A percentile compares a stretch with the other conserved stretches of the same genome.
Evolutionary conservation across 768 basidiomycete species (phyloP).

Genomic region (Dacryopinax spathularia): DNA sequence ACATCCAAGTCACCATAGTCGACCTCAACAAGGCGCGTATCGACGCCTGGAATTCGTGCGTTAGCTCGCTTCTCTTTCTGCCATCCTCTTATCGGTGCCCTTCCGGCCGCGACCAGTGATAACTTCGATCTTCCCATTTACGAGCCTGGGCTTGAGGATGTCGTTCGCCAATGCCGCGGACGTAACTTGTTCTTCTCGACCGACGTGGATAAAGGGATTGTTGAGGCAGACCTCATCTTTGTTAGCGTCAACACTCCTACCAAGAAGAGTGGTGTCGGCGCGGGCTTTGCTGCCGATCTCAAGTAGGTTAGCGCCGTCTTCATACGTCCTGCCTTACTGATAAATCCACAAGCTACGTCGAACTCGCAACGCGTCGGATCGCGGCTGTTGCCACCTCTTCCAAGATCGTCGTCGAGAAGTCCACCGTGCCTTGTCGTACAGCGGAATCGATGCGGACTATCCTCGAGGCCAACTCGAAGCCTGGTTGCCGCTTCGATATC

Average conservation of each 20-base stretch:
- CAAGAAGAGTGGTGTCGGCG: constrained; percentile 94
- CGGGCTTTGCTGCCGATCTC: constrained; percentile 95
- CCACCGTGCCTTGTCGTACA: constrained; percentile 95
- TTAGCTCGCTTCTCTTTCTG: not conserved
- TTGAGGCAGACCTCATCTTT: constrained; percentile 93
- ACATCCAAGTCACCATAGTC: constrained; percentile 91
- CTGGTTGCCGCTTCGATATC: constrained; percentile 85
- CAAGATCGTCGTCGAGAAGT: constrained; percentile 99
- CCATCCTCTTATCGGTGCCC: not conserved
- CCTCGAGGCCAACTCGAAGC: constrained; percentile 93
- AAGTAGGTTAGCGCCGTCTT: constrained; percentile 51
- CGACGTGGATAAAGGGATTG: constrained; percentile 83
- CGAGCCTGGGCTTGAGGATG: constrained; percentile 88
- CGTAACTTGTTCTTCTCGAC: constrained; percentile 96
- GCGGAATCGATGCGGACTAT: constrained; percentile 99
- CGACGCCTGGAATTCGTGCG: constrained; percentile 77
- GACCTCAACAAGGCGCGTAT: constrained; percentile 90
- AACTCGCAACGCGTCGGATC: constrained; percentile 90
- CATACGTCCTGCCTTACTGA: not conserved
- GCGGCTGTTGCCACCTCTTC: constrained; percentile 76
- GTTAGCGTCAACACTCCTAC: constrained; percentile 98
- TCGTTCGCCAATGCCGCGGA: constrained; percentile 75
- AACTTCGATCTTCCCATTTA: constrained; percentile 86
- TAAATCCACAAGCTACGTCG: constrained; percentile 61
- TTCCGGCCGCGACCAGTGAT: constrained; percentile 25